Evolutionary conservation across 2,329 filamentous ascomycete species (phyloP), one percentile per base, ranked within the genome.

Genomic region (Endocalyx cinctus): DNA sequence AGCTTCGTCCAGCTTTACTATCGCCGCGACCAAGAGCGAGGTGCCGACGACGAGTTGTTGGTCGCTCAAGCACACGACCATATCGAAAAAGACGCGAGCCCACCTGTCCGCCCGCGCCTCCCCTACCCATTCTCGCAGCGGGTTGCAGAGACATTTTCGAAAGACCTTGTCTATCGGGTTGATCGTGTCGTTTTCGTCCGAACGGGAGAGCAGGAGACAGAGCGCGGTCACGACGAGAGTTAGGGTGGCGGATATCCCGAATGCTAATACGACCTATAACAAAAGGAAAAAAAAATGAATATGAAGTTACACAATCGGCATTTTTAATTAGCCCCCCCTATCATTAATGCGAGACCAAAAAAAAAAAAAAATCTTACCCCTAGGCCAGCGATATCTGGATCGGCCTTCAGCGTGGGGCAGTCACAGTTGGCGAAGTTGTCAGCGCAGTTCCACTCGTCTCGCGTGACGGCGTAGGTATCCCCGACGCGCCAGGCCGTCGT

Each of bases 41-140:
- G 46, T 34, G 16, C 47, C 47, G 0, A 47, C 48, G 16, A 50
- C 46, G 3, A 52, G 42, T 19, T 53, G 49, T 19, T 44, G 43
- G 35, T 52, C 50, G 34, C 34, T 39, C 5, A 51, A 37, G n/a
- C 39, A 34, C 16, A 41, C 28, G 27, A 45, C 47, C 22, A 50
- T 32, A 10, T 51, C 47, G 39, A 42, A 28, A 6, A 29, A 12
- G 10, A 34, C 17, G 10, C 18, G 8, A 10, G 4, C 17, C 6
- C 16, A 13, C 5, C 28, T 6, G 6, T 15, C 25, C 5, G 32
- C 25, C 6, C 17, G 25, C n/a, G 12, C n/a, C 16, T 26, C 12
- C 5, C 17, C 17, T 10, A 34, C 5, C 15, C 11, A 12, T 12
- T 12, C 10, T 14, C 17, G 23, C 6, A 28, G 11, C 4, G 5